phyloP scores from a whole-genome alignment of 2,329 filamentous ascomycete genomes.

The Diplodia corticola region DNA sequence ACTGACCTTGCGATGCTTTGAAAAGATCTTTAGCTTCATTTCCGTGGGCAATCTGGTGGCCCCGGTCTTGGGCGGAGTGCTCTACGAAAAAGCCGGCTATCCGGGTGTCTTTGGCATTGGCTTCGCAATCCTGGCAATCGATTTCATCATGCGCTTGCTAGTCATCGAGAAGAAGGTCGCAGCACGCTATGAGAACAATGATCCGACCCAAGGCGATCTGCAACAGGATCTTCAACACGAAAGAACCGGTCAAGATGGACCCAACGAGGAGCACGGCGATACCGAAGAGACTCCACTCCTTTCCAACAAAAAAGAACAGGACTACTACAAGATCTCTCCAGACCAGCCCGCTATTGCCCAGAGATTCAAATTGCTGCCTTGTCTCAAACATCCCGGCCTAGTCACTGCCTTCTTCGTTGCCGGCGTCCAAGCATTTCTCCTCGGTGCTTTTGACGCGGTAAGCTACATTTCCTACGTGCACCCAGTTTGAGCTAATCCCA shows the following conservation, averaged over 20 bases:
- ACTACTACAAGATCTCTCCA: constrained; percentile 17
- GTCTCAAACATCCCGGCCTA: constrained; percentile 38
- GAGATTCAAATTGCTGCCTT: constrained; percentile 50
- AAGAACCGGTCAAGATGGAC: not conserved
- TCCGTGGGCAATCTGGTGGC: constrained; percentile 58
- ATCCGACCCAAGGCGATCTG: constrained; percentile 3
- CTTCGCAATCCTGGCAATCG: constrained; percentile 55
- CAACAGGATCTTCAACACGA: not conserved
- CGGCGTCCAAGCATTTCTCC: constrained; percentile 47
- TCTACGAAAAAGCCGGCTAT: constrained; percentile 62
- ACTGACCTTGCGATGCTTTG: not conserved
- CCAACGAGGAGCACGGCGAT: not conserved
- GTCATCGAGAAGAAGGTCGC: constrained; percentile 66
- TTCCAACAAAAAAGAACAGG: constrained; percentile 6
- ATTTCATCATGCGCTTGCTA: constrained; percentile 60
- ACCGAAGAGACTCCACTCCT: constrained; percentile 16
- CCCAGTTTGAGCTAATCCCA: not conserved
- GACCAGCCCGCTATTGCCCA: constrained; percentile 10
- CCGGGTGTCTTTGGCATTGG: constrained; percentile 60
- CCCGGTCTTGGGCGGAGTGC: constrained; percentile 59
- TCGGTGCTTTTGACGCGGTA: constrained; percentile 47
- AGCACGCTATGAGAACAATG: constrained; percentile 12
- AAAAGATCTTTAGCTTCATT: constrained; percentile 59
- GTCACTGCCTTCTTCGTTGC: constrained; percentile 39
- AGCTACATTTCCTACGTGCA: not conserved